A percentile compares a stretch with the other conserved stretches of the same genome.
Evolutionary conservation across 495 filamentous ascomycete genomes (phyloP).

Genomic region (Endocarpon pusillum): DNA sequence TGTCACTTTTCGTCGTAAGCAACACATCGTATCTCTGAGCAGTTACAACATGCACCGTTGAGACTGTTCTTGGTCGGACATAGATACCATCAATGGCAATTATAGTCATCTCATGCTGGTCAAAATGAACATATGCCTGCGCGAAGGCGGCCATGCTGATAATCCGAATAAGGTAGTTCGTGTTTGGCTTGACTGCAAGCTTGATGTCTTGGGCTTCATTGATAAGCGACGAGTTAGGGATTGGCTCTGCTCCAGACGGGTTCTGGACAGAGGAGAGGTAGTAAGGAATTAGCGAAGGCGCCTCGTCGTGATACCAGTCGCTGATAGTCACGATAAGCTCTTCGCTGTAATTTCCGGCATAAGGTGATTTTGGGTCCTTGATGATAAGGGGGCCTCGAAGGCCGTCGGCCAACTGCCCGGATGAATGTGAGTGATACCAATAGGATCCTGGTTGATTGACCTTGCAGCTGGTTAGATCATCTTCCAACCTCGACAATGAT

Average conservation of each 20-base stretch:
- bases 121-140: constrained; percentile 63
- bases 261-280: constrained; percentile 34
- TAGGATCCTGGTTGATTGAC: constrained; percentile 57
- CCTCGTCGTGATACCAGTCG: constrained; percentile 43
- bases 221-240: constrained; percentile 35
- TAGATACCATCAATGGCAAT: constrained; percentile 38
- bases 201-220: constrained; percentile 39
- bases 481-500: constrained; percentile 3
- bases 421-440: constrained; percentile 67
- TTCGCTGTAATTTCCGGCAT: constrained; percentile 43
- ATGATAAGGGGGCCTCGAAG: constrained; percentile 54
- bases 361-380: constrained; percentile 46
- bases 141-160: constrained; percentile 62
- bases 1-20: constrained; percentile 46
- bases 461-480: constrained; percentile 15
- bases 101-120: constrained; percentile 46
- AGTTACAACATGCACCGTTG: constrained; percentile 46
- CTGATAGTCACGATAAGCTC: constrained; percentile 47
- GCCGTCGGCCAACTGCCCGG: constrained; percentile 59
- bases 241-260: constrained; percentile 34
- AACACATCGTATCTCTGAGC: constrained; percentile 57
- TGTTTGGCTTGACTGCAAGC: constrained; percentile 48
- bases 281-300: constrained; percentile 21
- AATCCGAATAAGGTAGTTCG: constrained; percentile 65
- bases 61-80: constrained; percentile 36